Conservation (phyloP, 306 rosid genomes). For the Datisca glomerata region DNA sequence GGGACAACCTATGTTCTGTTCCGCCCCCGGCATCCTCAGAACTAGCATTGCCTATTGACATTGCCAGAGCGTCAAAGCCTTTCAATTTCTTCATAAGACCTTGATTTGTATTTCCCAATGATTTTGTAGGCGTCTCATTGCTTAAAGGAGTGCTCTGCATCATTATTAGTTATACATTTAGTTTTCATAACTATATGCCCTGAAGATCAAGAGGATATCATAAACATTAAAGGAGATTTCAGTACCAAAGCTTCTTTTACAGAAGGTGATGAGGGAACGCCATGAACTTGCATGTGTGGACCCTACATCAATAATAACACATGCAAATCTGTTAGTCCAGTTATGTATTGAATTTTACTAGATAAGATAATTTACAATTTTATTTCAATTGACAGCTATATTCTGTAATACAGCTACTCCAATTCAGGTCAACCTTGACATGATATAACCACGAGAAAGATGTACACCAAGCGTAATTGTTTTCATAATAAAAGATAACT, state of each 20-base stretch:
- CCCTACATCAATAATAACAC: constrained; percentile 49
- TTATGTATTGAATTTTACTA: too few relatives aligned
- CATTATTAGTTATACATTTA: too few relatives aligned
- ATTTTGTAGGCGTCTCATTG: constrained; percentile 61
- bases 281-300: constrained; percentile 56
- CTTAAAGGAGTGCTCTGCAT: constrained; percentile 38
- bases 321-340: too few relatives aligned
- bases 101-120: constrained; percentile 59
- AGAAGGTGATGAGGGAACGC: constrained; percentile 54
- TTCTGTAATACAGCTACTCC: too few relatives aligned
- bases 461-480: not conserved
- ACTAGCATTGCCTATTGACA: constrained; percentile 79
- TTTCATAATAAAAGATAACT: not conserved
- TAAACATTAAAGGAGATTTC: constrained; percentile 1
- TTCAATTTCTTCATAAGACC: constrained; percentile 69
- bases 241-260: constrained; percentile 34
- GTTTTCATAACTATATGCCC: too few relatives aligned
- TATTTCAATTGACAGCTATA: too few relatives aligned
- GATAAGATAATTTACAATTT: too few relatives aligned
- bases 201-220: not conserved
- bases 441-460: too few relatives aligned
- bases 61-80: constrained; percentile 86
- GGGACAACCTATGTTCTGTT: constrained; percentile 44
- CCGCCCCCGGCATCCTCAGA: constrained; percentile 50
- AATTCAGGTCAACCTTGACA: too few relatives aligned